Evolutionary conservation across 1,284 basidiomycete species (phyloP).

Genomic region (Leccinum ponderosum): DNA sequence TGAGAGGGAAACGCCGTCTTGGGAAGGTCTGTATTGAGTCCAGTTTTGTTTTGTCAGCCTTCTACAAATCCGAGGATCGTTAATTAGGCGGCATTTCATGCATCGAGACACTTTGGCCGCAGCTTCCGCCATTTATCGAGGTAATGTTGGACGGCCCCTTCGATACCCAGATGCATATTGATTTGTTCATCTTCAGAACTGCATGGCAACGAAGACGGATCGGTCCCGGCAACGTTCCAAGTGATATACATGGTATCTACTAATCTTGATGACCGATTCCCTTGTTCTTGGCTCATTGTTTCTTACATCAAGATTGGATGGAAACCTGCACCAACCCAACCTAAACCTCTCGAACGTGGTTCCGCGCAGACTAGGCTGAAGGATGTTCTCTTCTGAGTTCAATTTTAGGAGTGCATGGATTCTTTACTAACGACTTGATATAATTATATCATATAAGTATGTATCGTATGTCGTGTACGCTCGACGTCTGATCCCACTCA

Average conservation of each 20-base stretch:
- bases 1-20: constrained; percentile 93
- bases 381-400: constrained; percentile 61
- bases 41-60: not conserved
- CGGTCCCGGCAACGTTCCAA: constrained; percentile 94
- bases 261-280: not conserved
- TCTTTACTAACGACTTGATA: not conserved
- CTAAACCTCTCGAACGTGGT: constrained; percentile 85
- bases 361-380: constrained; percentile 80
- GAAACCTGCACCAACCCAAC: constrained; percentile 88
- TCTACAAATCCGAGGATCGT: not conserved
- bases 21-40: constrained; percentile 54
- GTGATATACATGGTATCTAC: constrained; percentile 86
- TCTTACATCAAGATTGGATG: constrained; percentile 84
- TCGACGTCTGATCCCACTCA: constrained; percentile 1
- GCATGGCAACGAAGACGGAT: constrained; percentile 82
- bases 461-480: not conserved
- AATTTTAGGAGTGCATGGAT: not conserved
- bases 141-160: constrained; percentile 38
- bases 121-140: constrained; percentile 92
- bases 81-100: constrained; percentile 62
- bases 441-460: not conserved
- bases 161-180: constrained; percentile 4
- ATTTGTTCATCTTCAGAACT: constrained; percentile 54
- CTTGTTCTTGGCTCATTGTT: not conserved
- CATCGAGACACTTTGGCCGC: constrained; percentile 88